A percentile compares a stretch with the other conserved stretches of the same genome.
Conservation (phyloP, 768 basidiomycete species). For the Mycena alexandri region DNA sequence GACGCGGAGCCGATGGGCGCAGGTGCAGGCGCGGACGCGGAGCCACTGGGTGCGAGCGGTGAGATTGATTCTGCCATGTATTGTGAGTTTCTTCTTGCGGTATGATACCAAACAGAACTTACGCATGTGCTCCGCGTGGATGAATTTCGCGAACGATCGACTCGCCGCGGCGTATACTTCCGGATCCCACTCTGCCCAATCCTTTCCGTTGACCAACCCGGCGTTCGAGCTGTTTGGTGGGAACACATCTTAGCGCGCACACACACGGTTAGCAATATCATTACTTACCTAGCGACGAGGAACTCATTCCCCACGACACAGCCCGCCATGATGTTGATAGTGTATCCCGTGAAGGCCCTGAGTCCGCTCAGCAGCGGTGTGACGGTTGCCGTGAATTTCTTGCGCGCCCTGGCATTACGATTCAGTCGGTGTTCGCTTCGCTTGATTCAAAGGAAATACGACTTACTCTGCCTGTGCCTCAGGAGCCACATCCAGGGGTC, state of each 20-base stretch:
- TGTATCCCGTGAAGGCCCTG: slow-evolving; percentile 7
- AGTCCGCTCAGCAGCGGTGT: background rate
- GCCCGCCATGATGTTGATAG: background rate
- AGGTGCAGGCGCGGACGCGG: too few relatives aligned
- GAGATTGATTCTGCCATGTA: too few relatives aligned
- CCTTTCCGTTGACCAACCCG: background rate
- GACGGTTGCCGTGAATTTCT: background rate
- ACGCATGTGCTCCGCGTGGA: slow-evolving; percentile 1
- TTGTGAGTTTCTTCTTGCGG: too few relatives aligned
- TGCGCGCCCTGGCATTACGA: background rate
- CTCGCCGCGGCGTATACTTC: background rate
- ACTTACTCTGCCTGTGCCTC: too few relatives aligned
- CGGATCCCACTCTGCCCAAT: slow-evolving; percentile 13
- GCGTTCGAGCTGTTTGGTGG: background rate
- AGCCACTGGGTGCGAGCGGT: too few relatives aligned
- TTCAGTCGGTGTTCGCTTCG: too few relatives aligned
- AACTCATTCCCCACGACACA: slow-evolving; percentile 1
- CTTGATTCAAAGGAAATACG: too few relatives aligned
- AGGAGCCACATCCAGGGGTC: too few relatives aligned
- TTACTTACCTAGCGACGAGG: slow-evolving; percentile 6
- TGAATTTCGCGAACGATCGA: background rate
- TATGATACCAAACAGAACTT: too few relatives aligned
- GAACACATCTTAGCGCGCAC: too few relatives aligned
- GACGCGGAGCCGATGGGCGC: too few relatives aligned
- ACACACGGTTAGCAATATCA: too few relatives aligned